Conservation (phyloP, 1,139 yeast genomes). For the Saccharomycopsis phalli region DNA sequence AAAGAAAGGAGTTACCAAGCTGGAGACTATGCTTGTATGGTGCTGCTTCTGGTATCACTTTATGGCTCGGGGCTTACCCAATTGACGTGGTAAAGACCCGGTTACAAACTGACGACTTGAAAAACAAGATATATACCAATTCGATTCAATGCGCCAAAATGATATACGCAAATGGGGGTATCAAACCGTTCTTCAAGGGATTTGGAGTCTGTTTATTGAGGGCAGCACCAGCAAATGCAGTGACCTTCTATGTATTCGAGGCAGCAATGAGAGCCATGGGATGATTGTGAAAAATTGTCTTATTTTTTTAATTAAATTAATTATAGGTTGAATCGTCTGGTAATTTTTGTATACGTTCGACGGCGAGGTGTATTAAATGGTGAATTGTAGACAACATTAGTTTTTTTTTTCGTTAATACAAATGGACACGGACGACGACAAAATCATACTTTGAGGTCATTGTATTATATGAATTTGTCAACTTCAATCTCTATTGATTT, state of each 20-base stretch:
- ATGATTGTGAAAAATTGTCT: not conserved
- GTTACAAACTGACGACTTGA: conserved; percentile 71
- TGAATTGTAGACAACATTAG: too few relatives aligned
- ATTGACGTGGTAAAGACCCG: conserved; percentile 80
- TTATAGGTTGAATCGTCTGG: not conserved
- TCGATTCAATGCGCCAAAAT: conserved; percentile 48
- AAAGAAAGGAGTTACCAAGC: conserved; percentile 67
- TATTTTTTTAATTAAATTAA: too few relatives aligned
- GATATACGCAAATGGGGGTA: conserved; percentile 48
- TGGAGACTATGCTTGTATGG: conserved; percentile 78
- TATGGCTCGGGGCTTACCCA: conserved; percentile 80
- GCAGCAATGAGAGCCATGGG: conserved; percentile 54
- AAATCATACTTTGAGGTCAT: too few relatives aligned
- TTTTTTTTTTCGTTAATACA: too few relatives aligned
- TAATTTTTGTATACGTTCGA: too few relatives aligned
- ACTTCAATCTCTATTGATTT: too few relatives aligned
- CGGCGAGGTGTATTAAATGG: too few relatives aligned
- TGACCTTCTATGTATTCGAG: conserved; percentile 89
- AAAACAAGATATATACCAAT: conserved; percentile 38
- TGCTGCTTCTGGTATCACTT: conserved; percentile 76
- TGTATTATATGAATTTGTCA: too few relatives aligned
- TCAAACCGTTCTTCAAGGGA: conserved; percentile 77
- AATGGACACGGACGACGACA: too few relatives aligned
- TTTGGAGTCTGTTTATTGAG: conserved; percentile 83
- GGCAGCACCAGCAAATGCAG: conserved; percentile 97